Evolutionary conservation across 495 filamentous ascomycete species (phyloP), one percentile per base, ranked within the genome.

Genomic region (Echria macrotheca): DNA sequence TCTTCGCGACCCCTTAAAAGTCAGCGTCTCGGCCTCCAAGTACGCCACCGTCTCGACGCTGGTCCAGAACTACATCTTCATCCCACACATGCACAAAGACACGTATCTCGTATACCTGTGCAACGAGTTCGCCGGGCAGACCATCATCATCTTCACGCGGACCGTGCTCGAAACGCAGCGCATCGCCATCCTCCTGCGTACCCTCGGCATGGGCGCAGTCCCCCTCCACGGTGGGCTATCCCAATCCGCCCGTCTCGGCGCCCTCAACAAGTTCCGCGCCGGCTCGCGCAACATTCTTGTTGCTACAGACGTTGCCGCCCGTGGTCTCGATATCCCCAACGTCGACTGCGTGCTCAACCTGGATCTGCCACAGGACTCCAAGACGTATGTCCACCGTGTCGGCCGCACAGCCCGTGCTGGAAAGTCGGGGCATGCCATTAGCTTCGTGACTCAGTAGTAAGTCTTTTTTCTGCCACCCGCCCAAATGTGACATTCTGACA

Each of bases 321-420:
- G 93, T 58, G 93, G 93, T 72, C 76, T 98, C 6, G 93, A 98
- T 78, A 95, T 97, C 50, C 90, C 91, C 17, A 82, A 80, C 37
- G 93, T 98, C 3, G 91, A 96, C 52, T 67, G 89, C 0, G 89
- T 98, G 3, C 56, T 98, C 44, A 96, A 96, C 64, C 86, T 81
- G 51, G 91, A 96, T 59, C 69, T 95, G 6, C 87, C 88, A 0
- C 72, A 73, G 11, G 87, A 91, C 51, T 84, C 81, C 58, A 93
- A 96, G 66, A 96, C 89, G 0, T 98, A 96, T 58, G 87, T 98
- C 43, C 93, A 98, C 63, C 82, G 93, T 32, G 91, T 96, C 2
- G 93, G 93, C 5, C 84, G 93, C 51, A 98, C 93, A 0, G 93
- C 93, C 0, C 77, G 93, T 65, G 91, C 93, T 0, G 91, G 91